Base-by-base conservation (phyloP, 192 early-diverging fungal species). In the Linnemannia hyalina region DNA sequence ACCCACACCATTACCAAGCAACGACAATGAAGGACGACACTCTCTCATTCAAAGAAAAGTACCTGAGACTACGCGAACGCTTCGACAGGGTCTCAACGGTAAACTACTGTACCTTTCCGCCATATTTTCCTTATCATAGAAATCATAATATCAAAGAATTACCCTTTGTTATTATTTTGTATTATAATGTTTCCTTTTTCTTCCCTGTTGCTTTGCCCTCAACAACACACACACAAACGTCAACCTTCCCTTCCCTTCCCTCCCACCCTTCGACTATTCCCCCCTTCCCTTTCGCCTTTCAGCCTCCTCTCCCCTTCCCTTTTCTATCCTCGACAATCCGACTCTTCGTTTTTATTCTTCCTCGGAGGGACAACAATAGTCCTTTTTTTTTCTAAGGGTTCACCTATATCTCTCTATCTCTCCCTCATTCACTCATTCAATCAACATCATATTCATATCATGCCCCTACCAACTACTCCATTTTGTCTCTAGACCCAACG, bases 71-170 rank as follows among this genome's bases (percentile, higher is more conserved):
- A 74, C 82, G 82, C 55, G 82, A 85, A 70, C 77, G 74, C 29
- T 85, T 85, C 55, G 82, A 85, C 74, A 69, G 77, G 41, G 82
- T 85, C 65, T 85, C 82, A 49, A 74, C 82, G 82, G 82, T 85
- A 85, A 76, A 77, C 18, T 3, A 71, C 44, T 40, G 6, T 40
- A 40, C 38, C 38, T 40, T 11, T 9, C 6, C 44, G 3, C 5
- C 49, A 15, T 20, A 15, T 15, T 22, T 5, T 65, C 8, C 49
- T 36, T 54, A 52, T 75, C 49, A 47, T 36, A 52, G 3, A 74
- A 35, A 75, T 32, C n/a, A 57, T 46, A 73, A 47, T 20, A 73
- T 29, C 13, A 32, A 49, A 42, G 38, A 47, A 47, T 41, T 23
- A 3, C 6, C 23, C 16, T 9, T 46, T n/a, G 26, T 23, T 36